These are phyloP conservation scores for Chlamydomonas incerta DNA, from an alignment of 139 green algal species.

Conservation along the genomic window DNA sequence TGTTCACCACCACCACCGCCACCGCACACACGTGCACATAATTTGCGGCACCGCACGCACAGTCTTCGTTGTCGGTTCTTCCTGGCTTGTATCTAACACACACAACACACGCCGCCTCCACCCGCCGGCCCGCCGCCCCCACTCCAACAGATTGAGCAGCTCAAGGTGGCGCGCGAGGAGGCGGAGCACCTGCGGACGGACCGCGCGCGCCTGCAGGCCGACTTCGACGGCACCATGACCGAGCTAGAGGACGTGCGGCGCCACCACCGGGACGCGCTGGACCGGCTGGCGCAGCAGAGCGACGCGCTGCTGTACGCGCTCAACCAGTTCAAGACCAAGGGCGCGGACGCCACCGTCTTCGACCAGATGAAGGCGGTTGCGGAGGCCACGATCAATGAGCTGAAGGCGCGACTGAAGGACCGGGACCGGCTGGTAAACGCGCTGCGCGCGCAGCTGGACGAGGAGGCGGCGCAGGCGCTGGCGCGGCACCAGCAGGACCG, in stretches of 20 bases:
- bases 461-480: slow-evolving; percentile 55
- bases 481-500: slow-evolving; percentile 62
- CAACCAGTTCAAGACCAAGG: slow-evolving; percentile 34
- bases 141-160: slow-evolving; percentile 65
- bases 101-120: slow-evolving; percentile 42
- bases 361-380: slow-evolving; percentile 70
- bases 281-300: slow-evolving; percentile 63
- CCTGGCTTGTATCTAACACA: no score
- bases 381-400: slow-evolving; percentile 70
- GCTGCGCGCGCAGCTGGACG: slow-evolving; percentile 39
- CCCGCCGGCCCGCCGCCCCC: not conserved
- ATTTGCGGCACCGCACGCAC: no score
- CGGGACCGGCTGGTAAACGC: slow-evolving; percentile 34
- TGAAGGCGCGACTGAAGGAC: slow-evolving; percentile 66
- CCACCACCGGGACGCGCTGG: slow-evolving; percentile 72
- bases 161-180: slow-evolving; percentile 65
- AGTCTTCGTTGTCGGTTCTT: no score
- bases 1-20: no score
- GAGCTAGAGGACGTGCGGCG: slow-evolving; percentile 64
- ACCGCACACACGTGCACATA: no score
- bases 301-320: slow-evolving; percentile 59
- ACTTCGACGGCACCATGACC: not conserved
- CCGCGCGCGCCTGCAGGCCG: slow-evolving; percentile 33
- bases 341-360: slow-evolving; percentile 47
- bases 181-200: slow-evolving; percentile 58